A percentile compares a stretch with the other conserved stretches of the same genome.
phyloP scores from a whole-genome alignment of 176 grass and related monocot genomes.

The Cenchrus americanus region DNA sequence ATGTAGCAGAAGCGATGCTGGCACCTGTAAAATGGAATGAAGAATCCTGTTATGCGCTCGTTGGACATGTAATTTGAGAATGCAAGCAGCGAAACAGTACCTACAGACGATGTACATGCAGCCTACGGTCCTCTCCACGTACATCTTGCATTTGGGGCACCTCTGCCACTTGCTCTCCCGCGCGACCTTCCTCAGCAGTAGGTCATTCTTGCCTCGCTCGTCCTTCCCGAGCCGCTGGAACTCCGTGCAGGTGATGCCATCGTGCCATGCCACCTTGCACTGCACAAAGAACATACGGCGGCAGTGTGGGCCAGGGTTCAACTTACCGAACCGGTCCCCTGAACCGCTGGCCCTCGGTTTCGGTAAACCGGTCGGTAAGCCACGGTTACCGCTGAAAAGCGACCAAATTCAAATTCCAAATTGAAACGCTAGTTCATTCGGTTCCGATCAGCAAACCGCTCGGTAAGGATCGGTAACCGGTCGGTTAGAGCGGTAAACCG shows the following conservation, averaged over 20 bases:
- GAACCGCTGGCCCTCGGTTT: no score
- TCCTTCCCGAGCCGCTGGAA: constrained; percentile 51
- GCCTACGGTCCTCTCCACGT: constrained; percentile 68
- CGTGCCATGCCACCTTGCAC: constrained; percentile 80
- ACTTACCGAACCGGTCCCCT: no score
- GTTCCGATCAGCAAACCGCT: no score
- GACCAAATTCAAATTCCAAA: no score
- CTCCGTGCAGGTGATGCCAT: constrained; percentile 48
- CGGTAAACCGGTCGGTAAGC: no score
- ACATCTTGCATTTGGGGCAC: constrained; percentile 81
- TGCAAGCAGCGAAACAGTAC: constrained; percentile 21
- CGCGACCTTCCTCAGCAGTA: constrained; percentile 62
- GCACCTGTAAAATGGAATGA: constrained; percentile 49
- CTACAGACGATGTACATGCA: constrained; percentile 79
- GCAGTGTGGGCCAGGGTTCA: constrained; percentile 79
- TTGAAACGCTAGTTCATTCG: no score
- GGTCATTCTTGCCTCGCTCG: constrained; percentile 53
- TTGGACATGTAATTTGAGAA: not conserved
- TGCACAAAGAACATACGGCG: constrained; percentile 55
- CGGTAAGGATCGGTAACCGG: no score
- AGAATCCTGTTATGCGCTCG: not conserved
- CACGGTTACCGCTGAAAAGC: no score
- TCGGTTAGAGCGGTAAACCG: no score
- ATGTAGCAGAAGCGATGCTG: constrained; percentile 77
- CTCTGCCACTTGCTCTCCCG: constrained; percentile 68